phyloP scores from a whole-genome alignment of 371 early-diverging fungal genomes.

The Syncephalastrum racemosum region DNA sequence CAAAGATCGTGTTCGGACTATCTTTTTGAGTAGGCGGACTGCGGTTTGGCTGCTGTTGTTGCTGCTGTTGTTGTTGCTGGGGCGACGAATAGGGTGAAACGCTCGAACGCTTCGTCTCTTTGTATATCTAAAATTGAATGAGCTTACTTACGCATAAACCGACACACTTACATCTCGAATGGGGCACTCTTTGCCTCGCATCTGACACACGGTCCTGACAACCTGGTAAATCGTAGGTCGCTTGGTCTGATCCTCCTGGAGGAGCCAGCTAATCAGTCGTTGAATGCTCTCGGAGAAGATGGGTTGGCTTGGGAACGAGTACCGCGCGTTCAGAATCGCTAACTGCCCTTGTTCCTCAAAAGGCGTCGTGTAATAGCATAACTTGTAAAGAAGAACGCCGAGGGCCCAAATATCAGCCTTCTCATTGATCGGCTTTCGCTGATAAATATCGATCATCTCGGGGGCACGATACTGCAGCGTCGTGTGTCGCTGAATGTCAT shows the following conservation, averaged over 20 bases:
- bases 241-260: constrained; percentile 71
- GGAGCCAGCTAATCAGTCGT: constrained; percentile 68
- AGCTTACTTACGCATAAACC: neutral
- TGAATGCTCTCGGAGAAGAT: constrained; percentile 64
- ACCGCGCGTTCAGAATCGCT: constrained; percentile 88
- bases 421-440: constrained; percentile 77
- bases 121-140: constrained; percentile 17
- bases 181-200: constrained; percentile 70
- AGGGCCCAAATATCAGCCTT: constrained; percentile 86
- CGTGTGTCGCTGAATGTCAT: constrained; percentile 84
- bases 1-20: constrained; percentile 36
- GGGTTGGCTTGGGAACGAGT: constrained; percentile 72
- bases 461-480: constrained; percentile 94
- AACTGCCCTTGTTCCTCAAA: constrained; percentile 88
- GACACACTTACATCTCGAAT: constrained; percentile 50
- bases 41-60: constrained; percentile 1
- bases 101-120: constrained; percentile 27
- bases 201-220: constrained; percentile 58
- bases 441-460: constrained; percentile 90
- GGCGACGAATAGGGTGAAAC: neutral
- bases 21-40: neutral
- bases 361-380: constrained; percentile 85
- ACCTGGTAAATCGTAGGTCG: constrained; percentile 83
- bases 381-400: constrained; percentile 89
- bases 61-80: neutral